A percentile compares a stretch with the other conserved stretches of the same genome.
Conservation (phyloP, 768 basidiomycete species). For the Pleurotus tuoliensis region DNA sequence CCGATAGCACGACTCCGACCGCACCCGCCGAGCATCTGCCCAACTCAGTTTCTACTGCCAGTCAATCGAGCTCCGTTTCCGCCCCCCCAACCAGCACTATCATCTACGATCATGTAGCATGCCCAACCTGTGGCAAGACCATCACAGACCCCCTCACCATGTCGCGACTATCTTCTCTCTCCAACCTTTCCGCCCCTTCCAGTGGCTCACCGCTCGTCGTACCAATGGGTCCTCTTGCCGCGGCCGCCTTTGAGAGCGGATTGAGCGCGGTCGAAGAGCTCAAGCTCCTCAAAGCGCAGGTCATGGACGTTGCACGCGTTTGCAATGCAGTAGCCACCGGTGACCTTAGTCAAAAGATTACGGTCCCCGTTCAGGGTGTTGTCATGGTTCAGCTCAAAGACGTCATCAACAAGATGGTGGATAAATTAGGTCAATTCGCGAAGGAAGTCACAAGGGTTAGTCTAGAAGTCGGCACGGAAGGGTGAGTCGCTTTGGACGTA, state of each 20-base stretch:
- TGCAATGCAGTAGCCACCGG: constrained; percentile 79
- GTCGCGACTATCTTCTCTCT: constrained; percentile 22
- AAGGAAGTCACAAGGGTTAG: constrained; percentile 83
- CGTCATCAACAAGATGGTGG: constrained; percentile 68
- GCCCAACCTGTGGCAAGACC: constrained; percentile 53
- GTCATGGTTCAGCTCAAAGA: constrained; percentile 82
- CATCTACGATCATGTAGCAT: constrained; percentile 34
- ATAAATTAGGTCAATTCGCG: constrained; percentile 77
- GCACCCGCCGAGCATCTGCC: neutral
- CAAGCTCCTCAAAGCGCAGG: constrained; percentile 76
- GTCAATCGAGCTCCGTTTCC: constrained; percentile 25
- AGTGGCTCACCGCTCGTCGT: constrained; percentile 40
- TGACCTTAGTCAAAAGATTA: constrained; percentile 75
- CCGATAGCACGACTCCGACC: constrained; percentile 8
- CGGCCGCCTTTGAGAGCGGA: constrained; percentile 59
- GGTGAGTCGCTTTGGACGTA: constrained; percentile 28
- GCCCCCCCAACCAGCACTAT: constrained; percentile 37
- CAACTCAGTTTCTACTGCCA: neutral
- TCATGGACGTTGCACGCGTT: constrained; percentile 76
- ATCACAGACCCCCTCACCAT: constrained; percentile 42
- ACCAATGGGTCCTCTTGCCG: constrained; percentile 54
- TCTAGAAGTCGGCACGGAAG: constrained; percentile 81
- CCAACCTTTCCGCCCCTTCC: constrained; percentile 1
- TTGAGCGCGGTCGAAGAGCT: constrained; percentile 78
- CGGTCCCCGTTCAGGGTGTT: constrained; percentile 72